These are phyloP conservation scores for Tetratostichococcus sp. DNA, from an alignment of 139 green algal genomes.

Conservation along the genomic window DNA sequence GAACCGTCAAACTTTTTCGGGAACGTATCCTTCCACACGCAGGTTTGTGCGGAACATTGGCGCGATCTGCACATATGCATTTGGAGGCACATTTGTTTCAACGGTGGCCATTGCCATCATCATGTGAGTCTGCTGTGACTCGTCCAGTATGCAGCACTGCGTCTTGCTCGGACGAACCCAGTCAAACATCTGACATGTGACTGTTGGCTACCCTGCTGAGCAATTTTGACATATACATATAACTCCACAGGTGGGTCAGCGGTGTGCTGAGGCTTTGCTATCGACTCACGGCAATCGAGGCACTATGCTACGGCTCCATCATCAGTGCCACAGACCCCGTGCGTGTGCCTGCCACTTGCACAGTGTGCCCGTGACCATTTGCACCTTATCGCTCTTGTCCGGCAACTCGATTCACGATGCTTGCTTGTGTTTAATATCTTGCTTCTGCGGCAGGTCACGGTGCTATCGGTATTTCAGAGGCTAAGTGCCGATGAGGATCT, in stretches of 20 bases:
- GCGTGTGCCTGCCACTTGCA: too few relatives aligned
- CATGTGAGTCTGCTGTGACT: slow-evolving; percentile 43
- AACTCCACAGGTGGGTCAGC: slow-evolving; percentile 25
- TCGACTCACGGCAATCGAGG: slow-evolving; percentile 24
- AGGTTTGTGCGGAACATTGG: slow-evolving; percentile 52
- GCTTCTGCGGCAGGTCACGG: slow-evolving; percentile 35
- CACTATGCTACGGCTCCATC: slow-evolving; percentile 45
- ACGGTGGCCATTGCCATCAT: slow-evolving; percentile 37
- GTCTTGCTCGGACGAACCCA: too few relatives aligned
- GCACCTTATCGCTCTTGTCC: too few relatives aligned
- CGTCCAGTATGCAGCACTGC: too few relatives aligned
- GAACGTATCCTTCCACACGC: too few relatives aligned
- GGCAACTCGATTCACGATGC: too few relatives aligned
- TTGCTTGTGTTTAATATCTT: too few relatives aligned
- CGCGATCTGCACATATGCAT: slow-evolving; percentile 42
- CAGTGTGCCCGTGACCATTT: too few relatives aligned
- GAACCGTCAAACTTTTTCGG: too few relatives aligned
- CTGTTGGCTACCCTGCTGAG: too few relatives aligned
- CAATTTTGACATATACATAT: too few relatives aligned
- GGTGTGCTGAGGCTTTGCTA: slow-evolving; percentile 30
- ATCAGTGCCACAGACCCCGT: slow-evolving; percentile 60
- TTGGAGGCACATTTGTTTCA: slow-evolving; percentile 48
- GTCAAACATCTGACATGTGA: too few relatives aligned
- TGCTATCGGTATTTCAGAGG: slow-evolving; percentile 49
- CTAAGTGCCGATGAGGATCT: slow-evolving; percentile 56